phyloP scores from a whole-genome alignment of 768 basidiomycete species.

The Mycena floridula region DNA sequence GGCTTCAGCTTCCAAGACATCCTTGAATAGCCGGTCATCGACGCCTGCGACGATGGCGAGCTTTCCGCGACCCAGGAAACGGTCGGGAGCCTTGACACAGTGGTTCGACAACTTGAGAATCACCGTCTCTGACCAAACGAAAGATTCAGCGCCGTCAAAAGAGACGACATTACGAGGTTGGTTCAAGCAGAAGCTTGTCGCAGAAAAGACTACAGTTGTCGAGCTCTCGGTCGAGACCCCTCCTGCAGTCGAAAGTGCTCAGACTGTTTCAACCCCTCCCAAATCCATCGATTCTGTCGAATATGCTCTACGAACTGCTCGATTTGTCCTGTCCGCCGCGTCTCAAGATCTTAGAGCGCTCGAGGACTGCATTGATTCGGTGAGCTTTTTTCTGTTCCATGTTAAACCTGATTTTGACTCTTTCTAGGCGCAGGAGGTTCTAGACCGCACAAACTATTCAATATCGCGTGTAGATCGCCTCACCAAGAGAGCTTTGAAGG shows the following conservation, averaged over 20 bases:
- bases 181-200: slow-evolving; percentile 53
- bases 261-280: background rate
- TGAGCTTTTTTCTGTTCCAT: slow-evolving; percentile 23
- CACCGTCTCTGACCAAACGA: slow-evolving; percentile 15
- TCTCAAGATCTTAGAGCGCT: slow-evolving; percentile 53
- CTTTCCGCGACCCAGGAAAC: slow-evolving; percentile 10
- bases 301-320: slow-evolving; percentile 34
- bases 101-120: slow-evolving; percentile 12
- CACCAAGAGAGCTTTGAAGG: slow-evolving; percentile 50
- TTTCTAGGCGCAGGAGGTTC: slow-evolving; percentile 49
- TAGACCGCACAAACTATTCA: slow-evolving; percentile 47
- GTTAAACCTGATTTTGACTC: slow-evolving; percentile 5
- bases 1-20: slow-evolving; percentile 4
- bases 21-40: slow-evolving; percentile 10
- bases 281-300: background rate
- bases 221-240: slow-evolving; percentile 19
- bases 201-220: slow-evolving; percentile 28
- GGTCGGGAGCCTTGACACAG: background rate
- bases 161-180: slow-evolving; percentile 54
- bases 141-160: slow-evolving; percentile 22
- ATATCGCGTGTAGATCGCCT: slow-evolving; percentile 53
- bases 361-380: slow-evolving; percentile 45
- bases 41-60: slow-evolving; percentile 8
- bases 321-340: slow-evolving; percentile 45
- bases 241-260: background rate